These are phyloP conservation scores for Fennellomyces sp. DNA, from an alignment of 371 early-diverging fungal genomes.

Conservation along the genomic window DNA sequence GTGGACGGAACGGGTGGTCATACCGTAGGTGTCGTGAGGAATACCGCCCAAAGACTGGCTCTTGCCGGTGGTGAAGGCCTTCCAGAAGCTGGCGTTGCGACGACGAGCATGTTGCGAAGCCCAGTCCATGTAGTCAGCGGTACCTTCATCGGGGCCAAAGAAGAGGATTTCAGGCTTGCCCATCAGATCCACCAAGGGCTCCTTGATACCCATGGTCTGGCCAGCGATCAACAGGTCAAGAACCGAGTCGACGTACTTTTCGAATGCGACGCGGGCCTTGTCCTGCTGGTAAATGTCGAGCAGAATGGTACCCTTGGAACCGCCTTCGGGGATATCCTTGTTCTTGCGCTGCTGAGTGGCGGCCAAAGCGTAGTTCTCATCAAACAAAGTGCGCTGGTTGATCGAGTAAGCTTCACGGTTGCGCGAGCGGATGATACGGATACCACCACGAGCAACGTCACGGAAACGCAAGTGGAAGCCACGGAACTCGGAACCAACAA, in stretches of 20 bases:
- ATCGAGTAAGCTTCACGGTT: constrained; percentile 96
- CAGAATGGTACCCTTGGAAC: constrained; percentile 97
- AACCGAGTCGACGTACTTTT: constrained; percentile 96
- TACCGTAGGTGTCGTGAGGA: constrained; percentile 96
- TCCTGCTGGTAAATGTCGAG: constrained; percentile 94
- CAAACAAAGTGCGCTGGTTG: constrained; percentile 94
- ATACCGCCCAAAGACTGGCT: constrained; percentile 95
- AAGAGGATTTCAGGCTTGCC: constrained; percentile 95
- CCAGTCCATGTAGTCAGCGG: constrained; percentile 99
- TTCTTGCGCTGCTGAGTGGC: constrained; percentile 98
- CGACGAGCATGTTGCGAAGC: constrained; percentile 93
- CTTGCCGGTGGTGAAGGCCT: constrained; percentile 99
- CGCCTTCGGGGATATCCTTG: constrained; percentile 99
- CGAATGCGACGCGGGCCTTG: constrained; percentile 94
- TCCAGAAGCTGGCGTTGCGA: constrained; percentile 96
- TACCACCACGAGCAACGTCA: constrained; percentile 98
- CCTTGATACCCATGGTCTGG: constrained; percentile 95
- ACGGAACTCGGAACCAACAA: constrained; percentile 97
- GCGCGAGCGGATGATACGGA: constrained; percentile 97
- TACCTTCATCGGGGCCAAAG: constrained; percentile 99
- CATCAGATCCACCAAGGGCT: constrained; percentile 88
- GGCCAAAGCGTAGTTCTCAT: constrained; percentile 97
- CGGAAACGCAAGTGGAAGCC: constrained; percentile 98
- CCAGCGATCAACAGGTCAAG: constrained; percentile 93
- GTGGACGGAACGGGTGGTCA: constrained; percentile 98